Evolutionary conservation across 371 early-diverging fungal genomes (phyloP).

Genomic region (Mucor racemosus): DNA sequence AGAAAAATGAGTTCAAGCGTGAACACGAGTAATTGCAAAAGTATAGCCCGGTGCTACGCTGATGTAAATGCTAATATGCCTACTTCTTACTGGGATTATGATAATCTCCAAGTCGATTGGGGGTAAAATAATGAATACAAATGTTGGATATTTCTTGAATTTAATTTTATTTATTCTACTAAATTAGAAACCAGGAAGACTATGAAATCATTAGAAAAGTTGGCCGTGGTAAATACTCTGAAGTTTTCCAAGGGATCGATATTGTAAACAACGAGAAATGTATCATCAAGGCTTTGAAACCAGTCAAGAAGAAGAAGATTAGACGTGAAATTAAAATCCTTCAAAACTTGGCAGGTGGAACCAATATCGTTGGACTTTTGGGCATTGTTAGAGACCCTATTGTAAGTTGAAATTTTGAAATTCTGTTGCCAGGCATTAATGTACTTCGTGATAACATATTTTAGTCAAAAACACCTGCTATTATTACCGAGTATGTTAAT

Average conservation of each 20-base stretch:
- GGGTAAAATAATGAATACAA: slow-evolving; percentile 57
- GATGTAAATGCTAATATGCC: slow-evolving; percentile 87
- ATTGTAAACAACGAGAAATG: slow-evolving; percentile 77
- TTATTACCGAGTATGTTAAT: slow-evolving; percentile 96
- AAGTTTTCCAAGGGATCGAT: slow-evolving; percentile 97
- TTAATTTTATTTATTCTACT: background rate
- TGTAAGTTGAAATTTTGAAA: slow-evolving; percentile 40
- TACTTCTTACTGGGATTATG: slow-evolving; percentile 96
- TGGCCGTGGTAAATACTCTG: slow-evolving; percentile 99
- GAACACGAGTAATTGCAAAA: slow-evolving; percentile 30
- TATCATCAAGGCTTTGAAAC: slow-evolving; percentile 99
- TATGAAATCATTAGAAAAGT: slow-evolving; percentile 97
- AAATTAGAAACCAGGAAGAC: slow-evolving; percentile 83
- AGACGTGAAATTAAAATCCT: slow-evolving; percentile 99
- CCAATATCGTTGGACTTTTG: slow-evolving; percentile 90
- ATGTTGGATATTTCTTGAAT: too few relatives aligned
- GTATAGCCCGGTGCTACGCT: slow-evolving; percentile 86
- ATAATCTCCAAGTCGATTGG: slow-evolving; percentile 85
- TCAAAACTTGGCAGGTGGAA: slow-evolving; percentile 94
- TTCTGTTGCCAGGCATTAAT: background rate
- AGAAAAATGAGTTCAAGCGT: slow-evolving; percentile 12
- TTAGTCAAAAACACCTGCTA: slow-evolving; percentile 90
- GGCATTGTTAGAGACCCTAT: slow-evolving; percentile 97
- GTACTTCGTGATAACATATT: background rate
- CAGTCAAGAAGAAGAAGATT: slow-evolving; percentile 99